Conservation (phyloP, 805 yeast species). For the Ogataea methylovora region DNA sequence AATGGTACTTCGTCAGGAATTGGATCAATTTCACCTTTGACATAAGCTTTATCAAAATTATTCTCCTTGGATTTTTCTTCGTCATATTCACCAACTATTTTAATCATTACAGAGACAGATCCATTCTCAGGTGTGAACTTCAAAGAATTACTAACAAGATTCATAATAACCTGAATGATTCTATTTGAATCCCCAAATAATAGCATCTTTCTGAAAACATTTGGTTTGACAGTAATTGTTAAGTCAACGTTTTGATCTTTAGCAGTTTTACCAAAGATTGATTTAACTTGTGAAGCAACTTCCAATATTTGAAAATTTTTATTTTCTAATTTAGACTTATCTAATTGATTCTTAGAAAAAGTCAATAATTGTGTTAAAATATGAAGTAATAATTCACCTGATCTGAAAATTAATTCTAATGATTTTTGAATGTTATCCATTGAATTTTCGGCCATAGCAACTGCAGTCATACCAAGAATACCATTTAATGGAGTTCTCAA, state of each 20-base stretch:
- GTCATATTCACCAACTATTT: conserved; percentile 67
- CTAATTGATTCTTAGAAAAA: conserved; percentile 85
- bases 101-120: conserved; percentile 56
- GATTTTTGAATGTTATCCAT: conserved; percentile 61
- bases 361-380: conserved; percentile 85
- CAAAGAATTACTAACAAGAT: conserved; percentile 80
- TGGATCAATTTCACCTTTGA: conserved; percentile 17
- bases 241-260: conserved; percentile 68
- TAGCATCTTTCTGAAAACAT: conserved; percentile 50
- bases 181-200: conserved; percentile 85
- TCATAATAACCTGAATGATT: conserved; percentile 87
- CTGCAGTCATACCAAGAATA: conserved; percentile 90
- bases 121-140: conserved; percentile 93
- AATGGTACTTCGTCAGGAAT: neutral
- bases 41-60: conserved; percentile 39
- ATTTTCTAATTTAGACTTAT: conserved; percentile 75
- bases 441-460: conserved; percentile 84
- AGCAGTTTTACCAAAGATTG: conserved; percentile 79
- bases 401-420: conserved; percentile 74
- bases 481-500: conserved; percentile 94
- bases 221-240: conserved; percentile 56
- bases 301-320: conserved; percentile 75
- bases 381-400: conserved; percentile 86
- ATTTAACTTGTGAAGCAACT: conserved; percentile 74
- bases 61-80: conserved; percentile 33